Conservation (phyloP, 192 early-diverging fungal species). For the Coemansia aciculifera region DNA sequence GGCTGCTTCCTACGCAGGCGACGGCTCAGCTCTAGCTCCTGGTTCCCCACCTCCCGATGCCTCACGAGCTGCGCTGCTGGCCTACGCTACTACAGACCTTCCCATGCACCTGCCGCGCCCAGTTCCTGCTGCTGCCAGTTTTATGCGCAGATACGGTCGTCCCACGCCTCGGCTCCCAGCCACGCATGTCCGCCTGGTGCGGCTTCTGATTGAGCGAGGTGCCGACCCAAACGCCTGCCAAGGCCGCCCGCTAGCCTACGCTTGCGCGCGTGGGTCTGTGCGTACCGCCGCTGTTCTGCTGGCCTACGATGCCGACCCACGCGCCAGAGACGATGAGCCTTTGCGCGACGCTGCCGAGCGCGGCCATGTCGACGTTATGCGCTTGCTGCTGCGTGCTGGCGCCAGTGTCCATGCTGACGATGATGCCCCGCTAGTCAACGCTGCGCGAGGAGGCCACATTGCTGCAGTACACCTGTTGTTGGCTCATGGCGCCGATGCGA, state of each 20-base stretch:
- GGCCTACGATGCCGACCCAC: slow-evolving; percentile 28
- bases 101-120: slow-evolving; percentile 5
- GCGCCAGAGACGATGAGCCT: slow-evolving; percentile 28
- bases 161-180: not conserved
- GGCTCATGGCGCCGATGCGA: slow-evolving; percentile 23
- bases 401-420: slow-evolving; percentile 19
- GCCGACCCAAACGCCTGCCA: slow-evolving; percentile 29
- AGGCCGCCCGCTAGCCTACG: slow-evolving; percentile 36
- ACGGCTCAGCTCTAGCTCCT: slow-evolving; percentile 28
- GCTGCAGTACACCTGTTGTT: slow-evolving; percentile 24
- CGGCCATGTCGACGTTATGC: slow-evolving; percentile 25
- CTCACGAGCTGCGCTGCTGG: not conserved
- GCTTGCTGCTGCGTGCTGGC: slow-evolving; percentile 27
- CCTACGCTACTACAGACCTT: not conserved
- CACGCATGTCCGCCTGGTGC: slow-evolving; percentile 30
- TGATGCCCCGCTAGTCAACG: slow-evolving; percentile 28
- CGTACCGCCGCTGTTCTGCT: slow-evolving; percentile 30
- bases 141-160: not conserved
- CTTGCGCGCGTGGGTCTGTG: slow-evolving; percentile 25
- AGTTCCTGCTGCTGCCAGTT: not conserved
- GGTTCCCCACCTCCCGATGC: not conserved
- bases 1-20: slow-evolving; percentile 47
- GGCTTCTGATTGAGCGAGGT: slow-evolving; percentile 39
- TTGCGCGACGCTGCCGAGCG: slow-evolving; percentile 34
- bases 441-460: slow-evolving; percentile 33